Evolutionary conservation across 306 rosid genomes (phyloP), one percentile per base, ranked within the genome.

Genomic region (Corylus avellana): DNA sequence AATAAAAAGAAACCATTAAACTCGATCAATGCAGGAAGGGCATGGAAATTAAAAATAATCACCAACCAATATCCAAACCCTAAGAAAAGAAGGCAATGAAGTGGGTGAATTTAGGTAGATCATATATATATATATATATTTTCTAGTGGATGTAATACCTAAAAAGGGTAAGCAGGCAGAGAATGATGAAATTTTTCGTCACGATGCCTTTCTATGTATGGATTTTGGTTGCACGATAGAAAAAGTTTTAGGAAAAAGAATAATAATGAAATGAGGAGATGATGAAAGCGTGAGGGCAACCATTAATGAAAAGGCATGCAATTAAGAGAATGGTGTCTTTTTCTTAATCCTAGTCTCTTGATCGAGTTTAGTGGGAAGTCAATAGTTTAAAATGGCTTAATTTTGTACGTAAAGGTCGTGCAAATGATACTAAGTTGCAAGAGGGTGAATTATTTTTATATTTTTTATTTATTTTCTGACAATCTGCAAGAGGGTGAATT

Each of bases 21-120:
- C 25, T 22, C 25, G 25, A 22, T 0, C 25, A 22, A 22, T 22
- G 25, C 25, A 22, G 25, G 25, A 22, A 22, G 25, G 25, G 25
- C 25, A 22, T 22, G 0, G 25, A 22, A 22, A 22, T 22, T 22
- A 22, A 22, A 22, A 27, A 79, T 67, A 37, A 42, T 5, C 29
- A 42, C 8, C 4, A 29, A 56, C 35, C 75, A 72, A 64, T 35
- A 4, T 57, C 22, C 73, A 53, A 59, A 12, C 22, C 1, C 1
- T 17, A 20, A 35, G 46, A 70, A 46, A 44, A 22, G 48, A 50
- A 3, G 3, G 50, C 67, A 58, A 25, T 64, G 20, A 77, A 78
- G 73, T 74, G 82, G 74, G 57, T 12, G 20, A 57, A 82, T 74
- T 67, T 78, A 56, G 82, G 86, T 74, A 18, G 32, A 29, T 42